A percentile compares a stretch with the other conserved stretches of the same genome.
These are phyloP conservation scores for Ophiostoma quercus DNA, from an alignment of 2,329 filamentous ascomycete genomes.

Conservation along the genomic window DNA sequence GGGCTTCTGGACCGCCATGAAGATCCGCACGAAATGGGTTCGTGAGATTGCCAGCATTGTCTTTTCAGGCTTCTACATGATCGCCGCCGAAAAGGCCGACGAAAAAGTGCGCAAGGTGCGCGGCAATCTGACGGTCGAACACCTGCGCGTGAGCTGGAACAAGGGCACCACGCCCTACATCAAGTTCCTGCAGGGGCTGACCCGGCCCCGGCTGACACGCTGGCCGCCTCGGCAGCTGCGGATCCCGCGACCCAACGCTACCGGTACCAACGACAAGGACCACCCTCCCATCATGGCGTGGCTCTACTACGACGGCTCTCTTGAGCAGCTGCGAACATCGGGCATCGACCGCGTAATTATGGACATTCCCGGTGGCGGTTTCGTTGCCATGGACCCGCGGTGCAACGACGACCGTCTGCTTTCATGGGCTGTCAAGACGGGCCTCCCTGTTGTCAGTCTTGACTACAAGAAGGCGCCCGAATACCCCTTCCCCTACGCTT, in stretches of 20 bases:
- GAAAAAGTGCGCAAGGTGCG: slow-evolving; percentile 93
- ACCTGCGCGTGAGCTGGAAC: slow-evolving; percentile 90
- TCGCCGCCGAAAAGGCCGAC: slow-evolving; percentile 89
- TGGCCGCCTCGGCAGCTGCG: slow-evolving; percentile 78
- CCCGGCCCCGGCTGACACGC: slow-evolving; percentile 72
- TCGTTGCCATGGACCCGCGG: slow-evolving; percentile 93
- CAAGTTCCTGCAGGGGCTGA: slow-evolving; percentile 61
- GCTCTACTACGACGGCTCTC: slow-evolving; percentile 89
- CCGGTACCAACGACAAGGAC: slow-evolving; percentile 67
- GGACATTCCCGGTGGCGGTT: slow-evolving; percentile 90
- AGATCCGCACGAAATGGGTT: slow-evolving; percentile 70
- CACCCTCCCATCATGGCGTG: slow-evolving; percentile 72
- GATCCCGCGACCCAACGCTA: slow-evolving; percentile 65
- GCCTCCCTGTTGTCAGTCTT: slow-evolving; percentile 81
- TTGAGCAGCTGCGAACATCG: slow-evolving; percentile 57
- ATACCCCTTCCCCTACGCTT: slow-evolving; percentile 74
- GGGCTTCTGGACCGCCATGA: slow-evolving; percentile 98
- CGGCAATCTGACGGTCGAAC: slow-evolving; percentile 80
- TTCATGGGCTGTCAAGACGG: slow-evolving; percentile 83
- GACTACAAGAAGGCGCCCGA: slow-evolving; percentile 88
- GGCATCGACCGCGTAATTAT: slow-evolving; percentile 67
- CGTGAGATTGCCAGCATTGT: slow-evolving; percentile 76
- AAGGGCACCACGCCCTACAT: slow-evolving; percentile 88
- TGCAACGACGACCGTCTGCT: slow-evolving; percentile 91
- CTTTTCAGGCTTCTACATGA: slow-evolving; percentile 85